Evolutionary conservation across 2,329 filamentous ascomycete genomes (phyloP), one percentile per base, ranked within the genome.

Genomic region (Colletotrichum endophyticum): DNA sequence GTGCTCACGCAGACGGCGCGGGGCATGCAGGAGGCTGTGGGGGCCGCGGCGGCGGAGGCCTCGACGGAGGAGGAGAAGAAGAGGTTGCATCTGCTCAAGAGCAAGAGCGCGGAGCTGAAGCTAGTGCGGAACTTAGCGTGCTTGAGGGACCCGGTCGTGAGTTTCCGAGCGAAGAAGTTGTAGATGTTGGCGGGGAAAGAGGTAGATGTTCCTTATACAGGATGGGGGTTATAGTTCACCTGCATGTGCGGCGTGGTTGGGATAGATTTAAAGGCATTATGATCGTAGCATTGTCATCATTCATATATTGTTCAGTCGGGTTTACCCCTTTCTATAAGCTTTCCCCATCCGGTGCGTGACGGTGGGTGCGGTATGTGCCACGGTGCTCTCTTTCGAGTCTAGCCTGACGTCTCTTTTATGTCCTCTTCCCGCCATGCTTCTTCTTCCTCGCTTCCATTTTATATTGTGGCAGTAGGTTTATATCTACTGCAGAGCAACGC

Each of bases 21-120:
- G 77, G 92, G 92, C 79, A 91, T 96, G 87, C 86, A 88, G 70
- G 85, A 81, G 13, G 86, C 89, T 75, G 85, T 89, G 78, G 85
- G 85, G 79, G 86, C 84, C 78, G 89, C 86, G 66, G 89, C 86
- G 67, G 84, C 81, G 61, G 85, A 85, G 6, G 83, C 84, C 53
- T 84, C 87, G 78, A 86, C 86, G 71, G 87, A 86, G 56, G 86
- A 89, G 67, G 86, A 87, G 34, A 84, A 88, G 81, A 92, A 91
- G 86, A 91, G 88, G 80, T 85, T 90, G 80, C 92, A 95, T 84
- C 85, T 97, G 78, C 89, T 93, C 70, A 88, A 90, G 82, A 97
- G 94, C 73, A 95, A 96, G 85, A 96, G 96, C n/a, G 94, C 95
- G 9, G 97, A 99, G 87, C 90, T 99, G 79, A 92, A 93, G 83